Evolutionary conservation across 163 green algal species (phyloP), one percentile per base, ranked within the genome.

Genomic region (Prototheca cutis): DNA sequence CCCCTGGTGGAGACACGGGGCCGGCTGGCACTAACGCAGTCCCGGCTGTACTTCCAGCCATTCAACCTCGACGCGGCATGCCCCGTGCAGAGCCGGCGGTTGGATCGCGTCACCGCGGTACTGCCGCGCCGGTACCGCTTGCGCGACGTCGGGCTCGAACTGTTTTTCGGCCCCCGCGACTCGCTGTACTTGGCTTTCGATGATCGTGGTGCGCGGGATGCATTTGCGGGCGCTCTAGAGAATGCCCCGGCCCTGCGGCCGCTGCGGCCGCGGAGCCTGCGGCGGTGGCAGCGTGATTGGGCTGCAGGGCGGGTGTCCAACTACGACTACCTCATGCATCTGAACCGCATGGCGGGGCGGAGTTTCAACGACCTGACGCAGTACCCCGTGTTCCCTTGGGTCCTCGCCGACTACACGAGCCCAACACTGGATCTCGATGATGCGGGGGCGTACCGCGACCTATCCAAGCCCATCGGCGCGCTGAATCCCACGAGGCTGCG

Each of bases 291-390:
- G 31, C 61, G 59, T 0, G 84, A 79, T 0, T 96, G 89, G 88
- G 77, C 86, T 55, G 55, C 53, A 6, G 90, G 79, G 4, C 62
- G 63, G 7, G 57, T 97, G 13, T 83, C 63, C 62, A 98, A 95
- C 70, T 91, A 94, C 54, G 89, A 96, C 67, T 98, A 97, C 79
- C 68, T 92, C 4, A 78, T 88, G 70, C 52, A 73, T 29, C 65
- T 96, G 24, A 96, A 97, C 71, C 81, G 87, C 3, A 80, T 87
- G 29, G 87, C 91, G 4, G 85, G 87, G 5, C 80, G 90, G 31
- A 85, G 79, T 15, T 96, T 95, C 80, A 94, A 95, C 70, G 90
- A 97, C 74, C 75, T 96, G 10, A 83, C 77, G 15, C 91, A 98
- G 77, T 97, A 92, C 78, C 91, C 91, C 0, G 87, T 76, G 25